Evolutionary conservation across 1,139 yeast species (phyloP).

Genomic region (Geotrichum histeridarum): DNA sequence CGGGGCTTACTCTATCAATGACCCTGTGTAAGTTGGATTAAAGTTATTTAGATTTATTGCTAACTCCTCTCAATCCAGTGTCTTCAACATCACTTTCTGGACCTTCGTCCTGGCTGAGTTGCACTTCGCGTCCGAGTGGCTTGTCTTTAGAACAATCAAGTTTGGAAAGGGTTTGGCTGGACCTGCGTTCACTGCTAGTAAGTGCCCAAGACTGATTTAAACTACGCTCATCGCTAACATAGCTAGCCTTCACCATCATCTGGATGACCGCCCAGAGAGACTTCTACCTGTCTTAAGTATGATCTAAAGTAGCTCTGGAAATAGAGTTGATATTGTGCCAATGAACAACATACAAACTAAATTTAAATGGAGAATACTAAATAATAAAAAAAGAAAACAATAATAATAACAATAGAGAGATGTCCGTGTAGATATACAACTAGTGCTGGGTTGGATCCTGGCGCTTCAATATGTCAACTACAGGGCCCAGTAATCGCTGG

Average conservation of each 20-base stretch:
- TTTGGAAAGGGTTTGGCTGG: slow-evolving; percentile 87
- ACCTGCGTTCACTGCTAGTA: slow-evolving; percentile 60
- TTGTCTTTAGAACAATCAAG: slow-evolving; percentile 68
- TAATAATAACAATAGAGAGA: not conserved
- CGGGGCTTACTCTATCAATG: slow-evolving; percentile 72
- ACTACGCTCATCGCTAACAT: not conserved
- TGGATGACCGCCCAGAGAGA: slow-evolving; percentile 47
- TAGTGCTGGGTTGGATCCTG: slow-evolving; percentile 64
- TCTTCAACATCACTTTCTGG: slow-evolving; percentile 73
- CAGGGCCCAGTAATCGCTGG: slow-evolving; percentile 90
- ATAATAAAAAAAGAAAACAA: not conserved
- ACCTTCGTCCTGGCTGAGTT: slow-evolving; percentile 78
- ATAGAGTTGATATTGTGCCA: too few species aligned
- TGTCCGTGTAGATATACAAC: not conserved
- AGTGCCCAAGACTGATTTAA: not conserved
- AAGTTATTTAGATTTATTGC: not conserved
- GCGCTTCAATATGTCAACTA: slow-evolving; percentile 70
- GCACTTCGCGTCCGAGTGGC: slow-evolving; percentile 83
- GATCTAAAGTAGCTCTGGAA: too few species aligned
- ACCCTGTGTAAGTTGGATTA: slow-evolving; percentile 44
- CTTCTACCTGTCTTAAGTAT: slow-evolving; percentile 33
- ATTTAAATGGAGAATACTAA: not conserved
- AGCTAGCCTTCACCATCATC: slow-evolving; percentile 36
- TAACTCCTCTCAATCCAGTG: slow-evolving; percentile 25
- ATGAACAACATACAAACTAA: not conserved